phyloP scores from a whole-genome alignment of 805 yeast genomes.

The Nakazawaea ernobii region DNA sequence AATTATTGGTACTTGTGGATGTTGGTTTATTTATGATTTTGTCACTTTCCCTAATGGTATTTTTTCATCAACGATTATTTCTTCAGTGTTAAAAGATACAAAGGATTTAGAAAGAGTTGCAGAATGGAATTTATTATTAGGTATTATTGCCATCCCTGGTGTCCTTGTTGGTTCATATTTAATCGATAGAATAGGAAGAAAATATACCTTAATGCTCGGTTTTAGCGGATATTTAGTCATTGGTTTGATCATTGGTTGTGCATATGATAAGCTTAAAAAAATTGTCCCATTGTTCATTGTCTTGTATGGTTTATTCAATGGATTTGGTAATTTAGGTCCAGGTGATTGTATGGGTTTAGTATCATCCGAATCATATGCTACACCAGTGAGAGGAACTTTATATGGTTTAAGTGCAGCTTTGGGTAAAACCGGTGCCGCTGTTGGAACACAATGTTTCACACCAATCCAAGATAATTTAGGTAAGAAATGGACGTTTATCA shows the following conservation, averaged over 20 bases:
- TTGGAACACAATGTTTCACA: slow-evolving; percentile 68
- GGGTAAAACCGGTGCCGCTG: slow-evolving; percentile 83
- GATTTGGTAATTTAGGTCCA: slow-evolving; percentile 71
- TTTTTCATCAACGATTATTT: slow-evolving; percentile 56
- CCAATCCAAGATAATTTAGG: slow-evolving; percentile 65
- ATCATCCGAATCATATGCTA: slow-evolving; percentile 65
- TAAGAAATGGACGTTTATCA: slow-evolving; percentile 68
- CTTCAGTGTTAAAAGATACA: slow-evolving; percentile 38
- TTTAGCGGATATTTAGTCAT: slow-evolving; percentile 66
- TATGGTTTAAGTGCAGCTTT: slow-evolving; percentile 76
- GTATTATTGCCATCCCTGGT: slow-evolving; percentile 67
- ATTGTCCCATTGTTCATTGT: slow-evolving; percentile 62
- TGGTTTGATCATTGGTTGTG: slow-evolving; percentile 66
- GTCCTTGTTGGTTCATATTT: slow-evolving; percentile 62
- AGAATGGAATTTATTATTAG: slow-evolving; percentile 69
- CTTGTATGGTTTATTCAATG: slow-evolving; percentile 69
- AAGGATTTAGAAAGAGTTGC: slow-evolving; percentile 49
- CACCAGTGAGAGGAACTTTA: slow-evolving; percentile 70
- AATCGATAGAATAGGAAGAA: slow-evolving; percentile 63
- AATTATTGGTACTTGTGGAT: slow-evolving; percentile 62
- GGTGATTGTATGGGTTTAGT: slow-evolving; percentile 70
- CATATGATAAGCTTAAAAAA: slow-evolving; percentile 47
- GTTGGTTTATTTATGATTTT: slow-evolving; percentile 80
- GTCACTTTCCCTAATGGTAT: slow-evolving; percentile 78
- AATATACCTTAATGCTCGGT: slow-evolving; percentile 65